Conservation (phyloP, 2,329 filamentous ascomycete genomes). For the Tolypocladium nubicola region DNA sequence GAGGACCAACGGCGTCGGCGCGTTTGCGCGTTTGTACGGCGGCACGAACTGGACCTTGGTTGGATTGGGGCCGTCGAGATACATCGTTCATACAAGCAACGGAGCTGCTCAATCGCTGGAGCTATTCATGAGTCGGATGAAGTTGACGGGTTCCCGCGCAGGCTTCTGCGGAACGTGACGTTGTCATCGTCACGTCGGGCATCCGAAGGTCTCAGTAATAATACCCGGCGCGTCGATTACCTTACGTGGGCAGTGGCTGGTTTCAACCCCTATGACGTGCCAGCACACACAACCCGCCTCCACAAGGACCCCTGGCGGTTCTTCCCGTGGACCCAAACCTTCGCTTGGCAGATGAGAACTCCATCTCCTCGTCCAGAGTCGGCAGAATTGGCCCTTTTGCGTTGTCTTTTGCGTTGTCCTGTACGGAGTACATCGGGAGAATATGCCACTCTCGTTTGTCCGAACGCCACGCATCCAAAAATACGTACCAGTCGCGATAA, state of each 20-base stretch:
- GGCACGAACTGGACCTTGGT: constrained; percentile 10
- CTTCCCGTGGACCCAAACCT: not conserved
- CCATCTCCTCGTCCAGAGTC: no score
- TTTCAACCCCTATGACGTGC: no score
- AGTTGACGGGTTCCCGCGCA: not conserved
- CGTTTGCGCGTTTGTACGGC: constrained; percentile 6
- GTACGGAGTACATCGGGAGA: no score
- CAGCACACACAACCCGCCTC: not conserved
- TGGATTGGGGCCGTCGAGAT: constrained; percentile 13
- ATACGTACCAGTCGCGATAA: no score
- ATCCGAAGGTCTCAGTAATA: not conserved
- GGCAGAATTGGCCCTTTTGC: no score
- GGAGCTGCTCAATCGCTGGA: not conserved
- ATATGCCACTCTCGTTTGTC: no score
- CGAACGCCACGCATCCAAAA: no score
- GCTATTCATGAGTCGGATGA: not conserved
- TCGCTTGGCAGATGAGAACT: no score
- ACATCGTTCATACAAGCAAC: constrained; percentile 6
- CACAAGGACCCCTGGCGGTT: not conserved
- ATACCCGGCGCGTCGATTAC: not conserved
- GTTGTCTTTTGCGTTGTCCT: no score
- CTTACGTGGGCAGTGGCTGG: not conserved
- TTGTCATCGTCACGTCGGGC: not conserved
- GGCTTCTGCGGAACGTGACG: not conserved
- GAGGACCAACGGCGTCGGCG: constrained; percentile 13